phyloP scores from a whole-genome alignment of 345 rosid species.

The Cochlearia excelsa region DNA sequence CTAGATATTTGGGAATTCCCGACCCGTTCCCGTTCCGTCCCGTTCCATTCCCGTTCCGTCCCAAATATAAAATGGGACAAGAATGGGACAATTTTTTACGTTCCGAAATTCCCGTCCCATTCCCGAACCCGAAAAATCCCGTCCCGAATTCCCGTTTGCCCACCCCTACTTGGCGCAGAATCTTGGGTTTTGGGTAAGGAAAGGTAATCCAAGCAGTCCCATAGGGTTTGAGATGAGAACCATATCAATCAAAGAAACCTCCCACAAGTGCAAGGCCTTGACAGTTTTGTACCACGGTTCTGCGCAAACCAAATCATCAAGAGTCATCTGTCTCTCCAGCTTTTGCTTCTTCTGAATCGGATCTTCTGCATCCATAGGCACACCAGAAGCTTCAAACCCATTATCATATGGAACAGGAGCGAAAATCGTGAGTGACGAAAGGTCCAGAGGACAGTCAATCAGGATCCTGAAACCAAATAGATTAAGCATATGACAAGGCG shows the following conservation, averaged over 20 bases:
- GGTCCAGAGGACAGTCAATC: conserved; percentile 77
- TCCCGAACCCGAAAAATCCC: too few species aligned
- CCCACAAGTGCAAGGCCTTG: conserved; percentile 69
- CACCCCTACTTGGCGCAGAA: conserved; percentile 89
- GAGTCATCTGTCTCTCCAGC: conserved; percentile 41
- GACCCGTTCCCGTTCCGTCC: too few species aligned
- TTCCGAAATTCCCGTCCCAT: too few species aligned
- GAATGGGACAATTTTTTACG: too few species aligned
- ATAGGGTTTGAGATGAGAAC: conserved; percentile 71
- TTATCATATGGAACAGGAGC: conserved; percentile 52
- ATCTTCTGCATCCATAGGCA: conserved; percentile 26
- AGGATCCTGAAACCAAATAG: conserved; percentile 64
- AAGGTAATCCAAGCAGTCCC: conserved; percentile 87
- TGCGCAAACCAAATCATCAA: conserved; percentile 47
- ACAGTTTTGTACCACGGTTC: conserved; percentile 87
- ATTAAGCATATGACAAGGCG: conserved; percentile 62
- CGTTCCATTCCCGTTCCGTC: too few species aligned
- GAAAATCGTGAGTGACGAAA: conserved; percentile 61
- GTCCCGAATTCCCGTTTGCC: too few species aligned
- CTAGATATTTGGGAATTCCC: too few species aligned
- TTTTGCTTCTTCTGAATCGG: conserved; percentile 44
- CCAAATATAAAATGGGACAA: too few species aligned
- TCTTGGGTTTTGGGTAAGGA: conserved; percentile 53
- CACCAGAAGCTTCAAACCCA: conserved; percentile 27
- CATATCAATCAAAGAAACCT: conserved; percentile 64